These are phyloP conservation scores for Suillus cothurnatus DNA, from an alignment of 768 basidiomycete species.

Conservation along the genomic window DNA sequence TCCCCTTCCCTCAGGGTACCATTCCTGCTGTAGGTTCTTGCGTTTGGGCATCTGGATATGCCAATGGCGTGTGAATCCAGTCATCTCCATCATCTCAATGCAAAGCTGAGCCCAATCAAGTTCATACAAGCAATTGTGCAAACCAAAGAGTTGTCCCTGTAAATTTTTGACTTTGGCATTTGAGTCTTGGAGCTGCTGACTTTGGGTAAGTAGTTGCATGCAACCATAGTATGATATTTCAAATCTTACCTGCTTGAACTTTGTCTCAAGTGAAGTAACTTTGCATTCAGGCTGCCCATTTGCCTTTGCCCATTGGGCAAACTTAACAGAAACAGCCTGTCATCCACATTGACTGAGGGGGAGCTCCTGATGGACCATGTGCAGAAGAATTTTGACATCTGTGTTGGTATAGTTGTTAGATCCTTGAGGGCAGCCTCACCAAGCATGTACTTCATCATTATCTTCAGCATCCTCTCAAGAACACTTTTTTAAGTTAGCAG, in stretches of 20 bases:
- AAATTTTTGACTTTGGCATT: constrained; percentile 7
- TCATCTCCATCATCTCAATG: constrained; percentile 15
- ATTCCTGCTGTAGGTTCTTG: not conserved
- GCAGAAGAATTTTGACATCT: not conserved
- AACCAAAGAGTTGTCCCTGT: not conserved
- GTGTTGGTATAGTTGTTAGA: constrained; percentile 7
- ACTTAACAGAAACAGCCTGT: not conserved
- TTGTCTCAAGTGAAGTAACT: constrained; percentile 20
- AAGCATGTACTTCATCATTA: no score
- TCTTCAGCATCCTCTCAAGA: no score
- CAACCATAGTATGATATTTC: not conserved
- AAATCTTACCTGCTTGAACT: constrained; percentile 26
- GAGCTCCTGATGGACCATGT: constrained; percentile 1
- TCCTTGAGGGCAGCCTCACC: not conserved
- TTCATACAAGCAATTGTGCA: constrained; percentile 18
- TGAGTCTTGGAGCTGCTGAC: no score
- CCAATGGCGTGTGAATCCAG: not conserved
- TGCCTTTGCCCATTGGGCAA: constrained; percentile 5
- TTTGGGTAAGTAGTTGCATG: constrained; percentile 20
- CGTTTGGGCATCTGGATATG: no score
- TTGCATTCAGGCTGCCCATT: not conserved
- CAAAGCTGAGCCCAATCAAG: constrained; percentile 21
- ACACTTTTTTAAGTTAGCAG: no score
- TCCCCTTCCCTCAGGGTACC: no score
- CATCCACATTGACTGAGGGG: constrained; percentile 5